Evolutionary conservation across 1,284 basidiomycete species (phyloP).

Genomic region (Farysia itapuensis): DNA sequence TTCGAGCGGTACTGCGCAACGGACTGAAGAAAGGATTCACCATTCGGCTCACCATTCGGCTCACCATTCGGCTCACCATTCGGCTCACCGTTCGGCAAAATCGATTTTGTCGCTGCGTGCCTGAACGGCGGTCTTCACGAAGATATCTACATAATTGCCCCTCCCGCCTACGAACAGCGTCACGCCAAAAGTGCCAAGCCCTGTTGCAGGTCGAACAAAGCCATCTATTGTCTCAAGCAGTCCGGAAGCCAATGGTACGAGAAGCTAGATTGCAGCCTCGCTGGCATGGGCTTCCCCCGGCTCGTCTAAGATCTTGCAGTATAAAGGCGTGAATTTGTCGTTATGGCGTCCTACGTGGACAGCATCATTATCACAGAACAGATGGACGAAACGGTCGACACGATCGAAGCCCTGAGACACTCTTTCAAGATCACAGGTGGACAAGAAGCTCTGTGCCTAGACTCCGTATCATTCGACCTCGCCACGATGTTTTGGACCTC

Average conservation of each 20-base stretch:
- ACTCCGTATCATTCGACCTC: no score
- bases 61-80: no score
- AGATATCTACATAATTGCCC: not conserved
- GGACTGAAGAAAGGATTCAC: no score
- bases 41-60: no score
- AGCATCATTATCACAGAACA: not conserved
- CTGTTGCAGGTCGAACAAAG: not conserved
- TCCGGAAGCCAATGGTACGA: slow-evolving; percentile 1
- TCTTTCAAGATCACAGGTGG: not conserved
- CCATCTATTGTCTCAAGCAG: slow-evolving; percentile 2
- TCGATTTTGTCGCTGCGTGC: not conserved
- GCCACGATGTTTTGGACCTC: not conserved
- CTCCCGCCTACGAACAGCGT: not conserved
- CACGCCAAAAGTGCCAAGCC: not conserved
- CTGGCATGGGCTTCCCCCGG: not conserved
- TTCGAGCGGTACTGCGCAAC: slow-evolving; percentile 45
- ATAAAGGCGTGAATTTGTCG: not conserved
- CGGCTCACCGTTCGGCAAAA: no score
- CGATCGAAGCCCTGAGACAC: not conserved
- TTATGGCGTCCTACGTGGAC: not conserved
- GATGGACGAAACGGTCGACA: not conserved
- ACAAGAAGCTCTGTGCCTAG: no score
- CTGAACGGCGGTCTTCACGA: not conserved
- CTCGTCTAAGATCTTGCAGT: not conserved
- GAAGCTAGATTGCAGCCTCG: not conserved